phyloP scores from a whole-genome alignment of 345 rosid species.

The Mangifera indica region DNA sequence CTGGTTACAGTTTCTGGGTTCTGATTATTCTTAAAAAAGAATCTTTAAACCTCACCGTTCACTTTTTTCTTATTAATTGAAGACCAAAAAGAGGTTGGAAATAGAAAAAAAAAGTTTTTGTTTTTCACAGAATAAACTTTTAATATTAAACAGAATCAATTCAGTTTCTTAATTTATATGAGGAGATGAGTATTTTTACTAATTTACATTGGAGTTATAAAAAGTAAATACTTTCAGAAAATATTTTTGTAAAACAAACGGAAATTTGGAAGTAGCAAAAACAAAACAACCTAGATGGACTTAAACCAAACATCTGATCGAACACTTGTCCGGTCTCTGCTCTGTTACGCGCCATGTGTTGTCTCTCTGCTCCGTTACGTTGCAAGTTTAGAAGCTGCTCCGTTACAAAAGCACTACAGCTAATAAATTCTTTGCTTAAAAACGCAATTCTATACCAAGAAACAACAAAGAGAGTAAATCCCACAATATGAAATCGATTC shows the following conservation, averaged over 20 bases:
- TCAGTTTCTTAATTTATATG: too few relatives aligned
- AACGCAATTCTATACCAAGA: neutral
- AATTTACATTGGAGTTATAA: too few relatives aligned
- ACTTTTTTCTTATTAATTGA: neutral
- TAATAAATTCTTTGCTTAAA: neutral
- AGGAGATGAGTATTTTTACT: too few relatives aligned
- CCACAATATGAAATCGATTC: neutral
- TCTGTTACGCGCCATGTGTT: neutral
- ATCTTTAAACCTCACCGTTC: neutral
- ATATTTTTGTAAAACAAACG: too few relatives aligned
- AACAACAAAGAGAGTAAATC: neutral
- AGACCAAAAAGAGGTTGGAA: neutral
- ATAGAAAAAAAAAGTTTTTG: too few relatives aligned
- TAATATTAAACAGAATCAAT: too few relatives aligned
- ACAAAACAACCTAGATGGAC: neutral
- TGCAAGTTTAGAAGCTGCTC: neutral
- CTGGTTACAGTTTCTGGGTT: neutral
- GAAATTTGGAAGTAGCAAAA: too few relatives aligned
- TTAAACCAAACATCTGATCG: too few relatives aligned
- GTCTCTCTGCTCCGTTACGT: neutral
- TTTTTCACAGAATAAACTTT: too few relatives aligned
- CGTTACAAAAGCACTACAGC: neutral
- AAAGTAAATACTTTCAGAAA: too few relatives aligned
- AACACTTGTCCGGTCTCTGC: neutral
- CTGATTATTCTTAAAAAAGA: neutral